These are phyloP conservation scores for Alternaria consortialis DNA, from an alignment of 2,329 filamentous ascomycete genomes.

Conservation along the genomic window DNA sequence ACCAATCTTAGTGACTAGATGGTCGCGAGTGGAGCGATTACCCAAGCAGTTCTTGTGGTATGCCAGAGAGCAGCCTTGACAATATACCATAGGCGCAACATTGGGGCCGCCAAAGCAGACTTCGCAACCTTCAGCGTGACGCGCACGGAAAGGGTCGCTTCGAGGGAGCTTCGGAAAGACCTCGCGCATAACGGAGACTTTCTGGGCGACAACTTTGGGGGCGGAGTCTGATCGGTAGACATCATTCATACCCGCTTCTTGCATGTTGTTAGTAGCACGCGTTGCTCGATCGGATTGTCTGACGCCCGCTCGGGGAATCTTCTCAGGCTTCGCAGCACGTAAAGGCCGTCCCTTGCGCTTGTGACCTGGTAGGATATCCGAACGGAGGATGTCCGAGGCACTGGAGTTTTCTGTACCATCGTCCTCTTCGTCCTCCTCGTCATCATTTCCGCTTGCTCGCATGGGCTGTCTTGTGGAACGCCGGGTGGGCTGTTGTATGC, in stretches of 20 bases:
- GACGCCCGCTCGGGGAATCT: slow-evolving; percentile 36
- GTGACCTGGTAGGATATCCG: slow-evolving; percentile 51
- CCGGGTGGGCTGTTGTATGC: slow-evolving; percentile 34
- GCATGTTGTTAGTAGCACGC: slow-evolving; percentile 58
- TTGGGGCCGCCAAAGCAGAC: slow-evolving; percentile 69
- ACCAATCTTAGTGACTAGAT: slow-evolving; percentile 85
- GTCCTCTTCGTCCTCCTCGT: slow-evolving; percentile 42
- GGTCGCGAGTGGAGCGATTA: slow-evolving; percentile 76
- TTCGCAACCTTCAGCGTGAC: slow-evolving; percentile 77
- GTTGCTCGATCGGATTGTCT: slow-evolving; percentile 58
- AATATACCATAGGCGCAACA: slow-evolving; percentile 79
- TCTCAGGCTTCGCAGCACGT: slow-evolving; percentile 25
- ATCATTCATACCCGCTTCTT: slow-evolving; percentile 69
- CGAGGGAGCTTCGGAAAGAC: slow-evolving; percentile 70
- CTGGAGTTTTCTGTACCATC: slow-evolving; percentile 41
- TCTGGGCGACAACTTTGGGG: slow-evolving; percentile 55
- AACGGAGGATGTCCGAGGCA: slow-evolving; percentile 49
- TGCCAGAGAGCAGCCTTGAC: slow-evolving; percentile 86
- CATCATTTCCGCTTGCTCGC: slow-evolving; percentile 21
- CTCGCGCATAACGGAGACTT: slow-evolving; percentile 72
- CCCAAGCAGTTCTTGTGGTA: slow-evolving; percentile 89
- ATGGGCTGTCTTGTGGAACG: slow-evolving; percentile 38
- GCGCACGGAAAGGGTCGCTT: slow-evolving; percentile 71
- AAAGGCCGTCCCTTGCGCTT: slow-evolving; percentile 49
- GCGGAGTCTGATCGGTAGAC: slow-evolving; percentile 59